These are phyloP conservation scores for Wallemia ichthyophaga DNA, from an alignment of 1,284 basidiomycete genomes.

Conservation along the genomic window DNA sequence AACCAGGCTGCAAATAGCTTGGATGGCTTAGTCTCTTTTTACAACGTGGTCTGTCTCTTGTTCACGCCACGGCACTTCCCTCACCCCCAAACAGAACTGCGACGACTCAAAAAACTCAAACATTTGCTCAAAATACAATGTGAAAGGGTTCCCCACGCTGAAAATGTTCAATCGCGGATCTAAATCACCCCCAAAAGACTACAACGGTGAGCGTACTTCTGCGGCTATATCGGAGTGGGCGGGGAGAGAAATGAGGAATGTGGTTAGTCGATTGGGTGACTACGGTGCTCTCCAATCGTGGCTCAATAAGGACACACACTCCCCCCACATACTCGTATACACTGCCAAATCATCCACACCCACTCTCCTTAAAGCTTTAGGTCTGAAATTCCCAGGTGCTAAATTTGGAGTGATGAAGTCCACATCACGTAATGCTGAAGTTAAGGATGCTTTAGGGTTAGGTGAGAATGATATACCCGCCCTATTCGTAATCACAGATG, in stretches of 20 bases:
- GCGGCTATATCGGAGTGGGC: neutral
- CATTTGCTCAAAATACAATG: neutral
- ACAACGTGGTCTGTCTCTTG: neutral
- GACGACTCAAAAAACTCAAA: neutral
- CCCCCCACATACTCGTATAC: neutral
- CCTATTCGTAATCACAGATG: neutral
- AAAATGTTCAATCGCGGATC: neutral
- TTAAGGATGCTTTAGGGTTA: neutral
- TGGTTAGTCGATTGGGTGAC: neutral
- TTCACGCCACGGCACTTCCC: too few relatives aligned
- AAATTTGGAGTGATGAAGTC: neutral
- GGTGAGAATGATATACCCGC: neutral
- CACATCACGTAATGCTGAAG: neutral
- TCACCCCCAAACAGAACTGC: too few relatives aligned
- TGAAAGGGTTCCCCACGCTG: neutral
- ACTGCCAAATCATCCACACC: neutral
- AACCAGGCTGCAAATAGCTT: neutral
- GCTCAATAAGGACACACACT: neutral
- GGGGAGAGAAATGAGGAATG: neutral
- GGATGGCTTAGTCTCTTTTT: neutral
- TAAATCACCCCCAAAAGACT: neutral
- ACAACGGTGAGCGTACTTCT: neutral
- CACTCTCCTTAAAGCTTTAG: neutral
- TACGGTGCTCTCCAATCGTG: neutral
- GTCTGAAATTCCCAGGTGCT: neutral